These are phyloP conservation scores for Phytophthora sojae DNA, from an alignment of 352 stramenopile genomes.

Conservation along the genomic window DNA sequence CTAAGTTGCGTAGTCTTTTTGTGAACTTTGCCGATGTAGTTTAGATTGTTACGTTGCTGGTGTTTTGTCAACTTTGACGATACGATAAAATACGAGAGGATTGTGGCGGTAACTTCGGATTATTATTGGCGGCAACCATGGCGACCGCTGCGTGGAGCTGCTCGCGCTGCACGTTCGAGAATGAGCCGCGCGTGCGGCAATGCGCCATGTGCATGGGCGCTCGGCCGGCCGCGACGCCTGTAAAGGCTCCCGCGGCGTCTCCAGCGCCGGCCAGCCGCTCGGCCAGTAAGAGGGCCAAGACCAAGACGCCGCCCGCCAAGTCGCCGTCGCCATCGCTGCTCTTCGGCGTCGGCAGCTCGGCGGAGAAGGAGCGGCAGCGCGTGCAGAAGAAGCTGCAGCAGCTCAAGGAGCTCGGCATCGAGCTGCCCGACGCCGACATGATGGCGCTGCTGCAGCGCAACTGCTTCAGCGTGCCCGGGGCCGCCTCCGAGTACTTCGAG, in stretches of 20 bases:
- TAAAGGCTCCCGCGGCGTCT: background rate
- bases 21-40: no score
- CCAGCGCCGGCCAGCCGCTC: background rate
- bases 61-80: no score
- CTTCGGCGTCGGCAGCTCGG: slow-evolving; percentile 66
- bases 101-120: no score
- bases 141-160: no score
- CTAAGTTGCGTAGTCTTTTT: no score
- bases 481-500: slow-evolving; percentile 83
- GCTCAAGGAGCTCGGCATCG: slow-evolving; percentile 79
- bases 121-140: no score
- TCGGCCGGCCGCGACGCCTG: background rate
- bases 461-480: slow-evolving; percentile 76
- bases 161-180: slow-evolving; percentile 80
- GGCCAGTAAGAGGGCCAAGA: background rate
- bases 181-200: slow-evolving; percentile 35
- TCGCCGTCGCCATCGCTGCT: slow-evolving; percentile 49
- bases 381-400: slow-evolving; percentile 77
- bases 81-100: no score
- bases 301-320: background rate
- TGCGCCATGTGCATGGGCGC: slow-evolving; percentile 67
- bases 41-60: no score
- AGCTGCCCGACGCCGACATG: slow-evolving; percentile 60
- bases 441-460: slow-evolving; percentile 71
- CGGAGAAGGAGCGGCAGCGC: slow-evolving; percentile 63